Percentiles rank a stretch among this genome's conserved stretches.
Conservation (phyloP, 1,139 yeast genomes). For the Yamadazyma aaseri region DNA sequence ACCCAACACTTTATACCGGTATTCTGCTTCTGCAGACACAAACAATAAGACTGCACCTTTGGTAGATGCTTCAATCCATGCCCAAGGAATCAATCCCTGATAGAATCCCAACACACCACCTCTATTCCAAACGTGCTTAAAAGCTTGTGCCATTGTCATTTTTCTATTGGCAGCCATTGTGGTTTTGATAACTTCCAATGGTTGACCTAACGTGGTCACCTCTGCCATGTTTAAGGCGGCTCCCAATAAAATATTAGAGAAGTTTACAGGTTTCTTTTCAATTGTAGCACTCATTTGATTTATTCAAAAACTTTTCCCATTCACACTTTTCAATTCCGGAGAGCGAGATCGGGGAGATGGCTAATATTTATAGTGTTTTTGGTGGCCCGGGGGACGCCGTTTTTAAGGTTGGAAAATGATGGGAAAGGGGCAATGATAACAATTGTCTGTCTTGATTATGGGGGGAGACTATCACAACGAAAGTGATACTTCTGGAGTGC, state of each 20-base stretch:
- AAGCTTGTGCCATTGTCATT: conserved; percentile 65
- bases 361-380: too few relatives aligned
- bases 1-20: conserved; percentile 64
- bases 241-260: conserved; percentile 87
- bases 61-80: conserved; percentile 99
- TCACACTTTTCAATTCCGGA: conserved; percentile 2
- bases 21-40: conserved; percentile 91
- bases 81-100: conserved; percentile 99
- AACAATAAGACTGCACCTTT: conserved; percentile 97
- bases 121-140: conserved; percentile 80
- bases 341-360: conserved; percentile 5
- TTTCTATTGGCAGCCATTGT: conserved; percentile 97
- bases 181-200: conserved; percentile 91
- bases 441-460: too few relatives aligned
- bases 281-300: conserved; percentile 20
- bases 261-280: conserved; percentile 83
- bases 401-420: too few relatives aligned
- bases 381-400: too few relatives aligned
- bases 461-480: too few relatives aligned
- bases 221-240: conserved; percentile 93
- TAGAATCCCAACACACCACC: conserved; percentile 92
- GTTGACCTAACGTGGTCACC: conserved; percentile 94
- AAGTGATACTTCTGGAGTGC: too few relatives aligned
- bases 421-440: too few relatives aligned
- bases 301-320: conserved; percentile 5